Evolutionary conservation across 345 rosid genomes (phyloP).

Genomic region (Hypericum perforatum): DNA sequence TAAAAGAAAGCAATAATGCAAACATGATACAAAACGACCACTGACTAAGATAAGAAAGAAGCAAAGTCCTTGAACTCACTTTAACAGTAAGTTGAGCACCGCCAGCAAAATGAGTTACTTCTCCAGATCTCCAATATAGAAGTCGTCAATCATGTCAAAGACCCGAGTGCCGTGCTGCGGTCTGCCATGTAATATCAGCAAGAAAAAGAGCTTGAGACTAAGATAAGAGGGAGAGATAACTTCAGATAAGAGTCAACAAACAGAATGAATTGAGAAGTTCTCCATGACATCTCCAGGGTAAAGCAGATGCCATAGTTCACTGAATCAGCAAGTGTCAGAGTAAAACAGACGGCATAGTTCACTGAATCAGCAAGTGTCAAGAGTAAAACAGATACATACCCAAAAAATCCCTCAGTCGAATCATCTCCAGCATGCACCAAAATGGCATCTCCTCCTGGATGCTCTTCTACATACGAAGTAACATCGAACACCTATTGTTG

Average conservation of each 20-base stretch:
- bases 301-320: no score
- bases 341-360: neutral
- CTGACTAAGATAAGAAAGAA: no score
- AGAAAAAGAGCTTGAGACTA: no score
- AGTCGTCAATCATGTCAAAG: constrained; percentile 80
- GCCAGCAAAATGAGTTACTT: constrained; percentile 10
- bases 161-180: constrained; percentile 79
- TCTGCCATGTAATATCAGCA: constrained; percentile 19
- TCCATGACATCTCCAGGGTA: no score
- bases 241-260: no score
- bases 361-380: no score
- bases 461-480: constrained; percentile 88
- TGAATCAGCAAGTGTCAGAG: no score
- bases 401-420: constrained; percentile 84
- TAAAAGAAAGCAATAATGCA: no score
- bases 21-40: no score
- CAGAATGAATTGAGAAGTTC: no score
- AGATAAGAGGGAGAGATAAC: no score
- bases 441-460: constrained; percentile 95
- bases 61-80: neutral
- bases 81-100: neutral
- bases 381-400: constrained; percentile 32
- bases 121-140: constrained; percentile 55
- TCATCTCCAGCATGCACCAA: constrained; percentile 84
- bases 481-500: constrained; percentile 58